Evolutionary conservation across 2,329 filamentous ascomycete genomes (phyloP).

Genomic region (Epicoccum nigrum): DNA sequence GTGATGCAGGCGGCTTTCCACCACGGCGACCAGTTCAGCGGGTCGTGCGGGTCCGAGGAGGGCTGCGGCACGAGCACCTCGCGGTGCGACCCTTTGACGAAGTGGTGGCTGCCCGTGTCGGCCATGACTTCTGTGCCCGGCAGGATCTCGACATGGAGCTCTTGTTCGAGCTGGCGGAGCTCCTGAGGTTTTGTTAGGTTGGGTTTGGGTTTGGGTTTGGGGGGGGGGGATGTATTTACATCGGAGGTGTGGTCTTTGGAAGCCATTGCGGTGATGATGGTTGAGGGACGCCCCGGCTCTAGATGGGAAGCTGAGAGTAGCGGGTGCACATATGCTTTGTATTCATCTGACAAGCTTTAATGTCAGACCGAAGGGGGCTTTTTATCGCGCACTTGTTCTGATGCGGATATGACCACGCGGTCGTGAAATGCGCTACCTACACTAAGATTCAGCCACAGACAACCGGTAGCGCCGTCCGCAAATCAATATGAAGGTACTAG

Average conservation of each 20-base stretch:
- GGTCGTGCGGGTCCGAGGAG: conserved; percentile 57
- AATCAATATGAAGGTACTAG: background rate
- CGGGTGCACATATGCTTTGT: conserved; percentile 4
- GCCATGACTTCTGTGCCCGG: conserved; percentile 66
- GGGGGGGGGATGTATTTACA: background rate
- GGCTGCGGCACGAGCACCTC: conserved; percentile 63
- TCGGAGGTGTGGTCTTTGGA: conserved; percentile 13
- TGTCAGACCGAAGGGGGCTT: background rate
- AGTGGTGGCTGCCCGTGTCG: conserved; percentile 67
- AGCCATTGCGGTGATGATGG: conserved; percentile 2
- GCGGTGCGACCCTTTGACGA: conserved; percentile 59
- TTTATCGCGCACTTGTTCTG: conserved; percentile 2
- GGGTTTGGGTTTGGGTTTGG: background rate
- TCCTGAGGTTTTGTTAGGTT: conserved; percentile 40
- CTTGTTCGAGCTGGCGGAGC: conserved; percentile 55
- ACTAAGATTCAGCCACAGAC: conserved; percentile 4
- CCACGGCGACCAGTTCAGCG: conserved; percentile 59
- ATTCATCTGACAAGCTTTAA: background rate
- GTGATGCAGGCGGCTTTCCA: conserved; percentile 59
- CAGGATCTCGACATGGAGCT: conserved; percentile 61
- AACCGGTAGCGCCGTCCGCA: conserved; percentile 6
- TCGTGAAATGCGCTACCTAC: background rate
- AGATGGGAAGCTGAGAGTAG: background rate
- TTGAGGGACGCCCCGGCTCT: background rate
- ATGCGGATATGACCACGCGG: background rate